Evolutionary conservation across 2,329 filamentous ascomycete genomes (phyloP), one percentile per base, ranked within the genome.

Genomic region (Calonectria pseudoturangicola): DNA sequence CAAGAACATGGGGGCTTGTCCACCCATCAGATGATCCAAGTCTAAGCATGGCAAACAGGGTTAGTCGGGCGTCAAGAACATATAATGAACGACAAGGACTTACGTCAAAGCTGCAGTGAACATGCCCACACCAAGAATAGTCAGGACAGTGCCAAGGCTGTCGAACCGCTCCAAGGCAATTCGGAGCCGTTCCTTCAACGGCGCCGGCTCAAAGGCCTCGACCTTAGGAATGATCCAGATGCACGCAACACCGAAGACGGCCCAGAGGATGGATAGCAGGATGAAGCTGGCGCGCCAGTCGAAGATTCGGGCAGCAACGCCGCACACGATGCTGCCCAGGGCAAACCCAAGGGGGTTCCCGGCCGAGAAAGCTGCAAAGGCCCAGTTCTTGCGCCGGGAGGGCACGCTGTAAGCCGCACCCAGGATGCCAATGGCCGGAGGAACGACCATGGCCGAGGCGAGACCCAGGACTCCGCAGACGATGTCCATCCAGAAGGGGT

Each of bases 211-310:
- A 54, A 83, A 85, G 79, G 85, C 78, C 85, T 91, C 78, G 77
- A 85, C 89, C 12, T 84, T 85, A 0, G 93, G 92, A 12, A 93
- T 89, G 2, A 91, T 91, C 85, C 91, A 93, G 30, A 89, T 77
- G 0, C 90, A 91, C 18, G 91, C 81, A 2, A 89, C 79, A 0
- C 89, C 89, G 74, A 93, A 88, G 15, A 91, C 79, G 2, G 89
- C 86, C 83, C 92, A 94, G 39, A 93, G 88, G 66, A 94, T 91
- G 2, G 91, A 86, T 18, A 94, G 84, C 15, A 92, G 82, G 81
- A 89, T 90, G 78, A 92, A 93, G 0, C 88, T 86, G 0, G 92
- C 90, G 48, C 92, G 86, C 92, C 92, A 94, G 70, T 86, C 89
- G 73, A 90, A 90, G 1, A 93, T 79, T 67, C 89, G 86, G 0